Evolutionary conservation across 371 early-diverging fungal genomes (phyloP), one percentile per base, ranked within the genome.

Genomic region (Mucor sp.): DNA sequence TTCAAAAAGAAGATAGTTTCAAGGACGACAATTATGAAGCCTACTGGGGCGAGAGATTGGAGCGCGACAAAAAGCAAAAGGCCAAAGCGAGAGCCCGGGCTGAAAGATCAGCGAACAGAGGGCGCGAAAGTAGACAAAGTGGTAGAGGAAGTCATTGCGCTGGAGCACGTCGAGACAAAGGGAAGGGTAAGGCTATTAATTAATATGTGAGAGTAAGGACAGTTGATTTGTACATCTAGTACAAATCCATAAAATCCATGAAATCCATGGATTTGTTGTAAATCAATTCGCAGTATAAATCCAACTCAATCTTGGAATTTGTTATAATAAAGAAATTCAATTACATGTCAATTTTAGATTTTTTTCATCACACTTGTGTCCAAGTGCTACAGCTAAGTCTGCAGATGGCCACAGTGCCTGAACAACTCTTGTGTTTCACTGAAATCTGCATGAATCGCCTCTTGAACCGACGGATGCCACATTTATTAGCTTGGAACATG

Each of bases 1-100:
- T 4, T 3, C 44, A 30, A 15, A 23, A 33, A 27, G 58, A 43
- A 23, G 14, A 25, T 19, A 50, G 23, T 0, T 68, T 68, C 17
- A 68, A 68, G 30, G 68, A 68, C 17, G 68, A 68, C 5, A 62
- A 68, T n/a, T 68, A 68, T 23, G 68, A 68, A 62, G 48, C n/a
- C n/a, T 68, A 68, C 21, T 68, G 63, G 63, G 63, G 68, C 3
- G 68, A 62, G 15, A 44, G 63, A 14, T 12, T 68, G 3, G 48
- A 63, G 39, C 47, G 35, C n/a, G 44, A 58, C 23, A 58, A n/a
- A 17, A 17, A 56, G 32, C 3, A 6, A 8, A 55, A 55, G 23
- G 50, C 25, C 8, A 8, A 4, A 8, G 32, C 55, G 0, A 55
- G 30, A 30, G 28, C 14, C 28, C 28, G 15, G 30, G 56, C 14